Evolutionary conservation across 371 early-diverging fungal genomes (phyloP), one percentile per base, ranked within the genome.

Genomic region (Apophysomyces elegans): DNA sequence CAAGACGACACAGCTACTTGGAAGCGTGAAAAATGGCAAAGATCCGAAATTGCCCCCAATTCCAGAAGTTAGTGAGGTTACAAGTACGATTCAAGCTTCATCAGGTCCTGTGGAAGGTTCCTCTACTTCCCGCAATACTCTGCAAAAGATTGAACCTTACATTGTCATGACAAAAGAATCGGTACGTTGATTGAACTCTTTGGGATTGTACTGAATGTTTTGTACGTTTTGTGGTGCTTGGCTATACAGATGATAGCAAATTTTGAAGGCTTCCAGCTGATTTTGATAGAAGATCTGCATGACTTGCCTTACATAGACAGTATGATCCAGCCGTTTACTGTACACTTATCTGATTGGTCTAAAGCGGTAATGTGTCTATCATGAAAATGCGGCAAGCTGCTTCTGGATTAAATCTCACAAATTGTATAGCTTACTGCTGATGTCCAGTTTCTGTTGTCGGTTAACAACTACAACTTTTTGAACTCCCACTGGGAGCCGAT

Each of bases 401-500:
- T 62, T 26, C 13, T 18, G 37, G 18, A 44, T 39, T 21, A 43
- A 14, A 18, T 18, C 21, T 45, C 9, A 39, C 61, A 4, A 26
- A 9, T 36, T 44, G n/a, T 41, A n/a, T 60, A 86, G 80, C 70
- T 96, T 66, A 88, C 89, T 18, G 86, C 94, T 11, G 86, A 91
- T 63, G 86, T 90, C 4, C 81, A 88, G 1, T 74, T 98, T 13
- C 77, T 84, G 32, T 68, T 96, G 26, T 88, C 88, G 59, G 87
- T 91, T 62, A 97, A 97, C 69, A 95, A 92, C 76, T 99, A 94
- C 69, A 98, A 99, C 78, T 80, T 95, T 58, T 92, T 93, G 60
- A 97, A 95, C 75, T 98, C 99, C 9, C 96, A 97, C 70, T 99
- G 99, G 99, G 99, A 99, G 74, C 98, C 99, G 0, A 63, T 99